Percentiles rank a stretch among this genome's conserved stretches.
These are phyloP conservation scores for Elongisporangium anandrum DNA, from an alignment of 352 stramenopile genomes.

Conservation along the genomic window DNA sequence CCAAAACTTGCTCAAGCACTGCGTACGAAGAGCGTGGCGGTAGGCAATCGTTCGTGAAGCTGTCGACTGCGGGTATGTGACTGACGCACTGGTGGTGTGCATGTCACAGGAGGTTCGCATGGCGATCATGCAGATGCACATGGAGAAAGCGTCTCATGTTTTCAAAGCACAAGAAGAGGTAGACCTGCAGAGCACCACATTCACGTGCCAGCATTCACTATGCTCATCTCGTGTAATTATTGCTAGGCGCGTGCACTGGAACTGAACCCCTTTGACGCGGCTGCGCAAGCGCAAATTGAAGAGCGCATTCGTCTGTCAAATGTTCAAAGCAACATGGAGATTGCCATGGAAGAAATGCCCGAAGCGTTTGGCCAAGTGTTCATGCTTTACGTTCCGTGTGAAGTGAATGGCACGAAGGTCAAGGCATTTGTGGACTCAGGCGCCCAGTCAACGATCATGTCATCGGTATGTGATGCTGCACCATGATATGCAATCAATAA, in stretches of 20 bases:
- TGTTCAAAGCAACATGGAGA: constrained; percentile 89
- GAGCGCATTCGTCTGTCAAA: constrained; percentile 82
- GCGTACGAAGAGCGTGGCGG: constrained; percentile 59
- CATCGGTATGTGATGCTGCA: constrained; percentile 53
- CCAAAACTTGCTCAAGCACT: constrained; percentile 59
- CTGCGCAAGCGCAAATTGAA: constrained; percentile 76
- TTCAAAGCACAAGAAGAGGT: constrained; percentile 84
- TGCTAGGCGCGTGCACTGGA: constrained; percentile 46
- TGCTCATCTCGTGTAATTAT: constrained; percentile 1
- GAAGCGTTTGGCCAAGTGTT: constrained; percentile 82
- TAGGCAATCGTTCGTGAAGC: constrained; percentile 18
- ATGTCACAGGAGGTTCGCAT: constrained; percentile 70
- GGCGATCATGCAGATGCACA: constrained; percentile 81
- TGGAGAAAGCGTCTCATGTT: constrained; percentile 66
- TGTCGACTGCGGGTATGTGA: background rate
- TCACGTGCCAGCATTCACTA: background rate
- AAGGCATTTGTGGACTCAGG: constrained; percentile 91
- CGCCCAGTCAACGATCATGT: constrained; percentile 92
- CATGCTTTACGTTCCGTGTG: constrained; percentile 88
- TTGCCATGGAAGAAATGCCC: constrained; percentile 86
- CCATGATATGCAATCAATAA: too few relatives aligned
- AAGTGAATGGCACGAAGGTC: constrained; percentile 76
- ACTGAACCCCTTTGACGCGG: constrained; percentile 70
- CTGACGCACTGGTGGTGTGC: background rate
- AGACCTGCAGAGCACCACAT: background rate